Conservation (phyloP, 2,329 filamentous ascomycete species). For the Parasarocladium wereldwijsianum region DNA sequence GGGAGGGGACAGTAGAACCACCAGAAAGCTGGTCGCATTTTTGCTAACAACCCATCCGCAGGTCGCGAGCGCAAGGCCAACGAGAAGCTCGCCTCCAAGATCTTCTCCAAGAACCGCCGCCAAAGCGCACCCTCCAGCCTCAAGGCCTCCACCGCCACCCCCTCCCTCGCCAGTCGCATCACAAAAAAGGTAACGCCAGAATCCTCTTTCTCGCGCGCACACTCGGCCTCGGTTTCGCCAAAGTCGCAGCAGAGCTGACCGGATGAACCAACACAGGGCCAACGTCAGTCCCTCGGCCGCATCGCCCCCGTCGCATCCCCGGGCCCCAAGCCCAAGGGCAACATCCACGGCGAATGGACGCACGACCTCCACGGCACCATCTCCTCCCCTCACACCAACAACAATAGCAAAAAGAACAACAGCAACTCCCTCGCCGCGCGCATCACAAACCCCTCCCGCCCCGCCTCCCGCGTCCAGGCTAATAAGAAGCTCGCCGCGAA, state of each 20-base stretch:
- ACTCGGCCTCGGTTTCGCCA: too few species aligned
- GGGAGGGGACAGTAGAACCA: slow-evolving; percentile 6
- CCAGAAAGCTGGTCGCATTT: background rate
- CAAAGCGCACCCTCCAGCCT: slow-evolving; percentile 38
- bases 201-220: slow-evolving; percentile 1
- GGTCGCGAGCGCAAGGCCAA: slow-evolving; percentile 58
- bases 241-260: too few species aligned
- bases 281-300: slow-evolving; percentile 14
- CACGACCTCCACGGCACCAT: slow-evolving; percentile 49
- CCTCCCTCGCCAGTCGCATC: slow-evolving; percentile 55
- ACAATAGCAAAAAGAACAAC: too few species aligned
- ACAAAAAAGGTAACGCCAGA: slow-evolving; percentile 49
- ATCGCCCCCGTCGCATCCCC: slow-evolving; percentile 10
- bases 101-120: slow-evolving; percentile 48
- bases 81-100: slow-evolving; percentile 54
- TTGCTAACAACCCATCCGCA: slow-evolving; percentile 12
- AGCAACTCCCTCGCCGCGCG: slow-evolving; percentile 28
- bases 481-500: slow-evolving; percentile 14
- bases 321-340: slow-evolving; percentile 26
- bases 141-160: slow-evolving; percentile 24
- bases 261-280: slow-evolving; percentile 6
- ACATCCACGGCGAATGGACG: slow-evolving; percentile 55
- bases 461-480: slow-evolving; percentile 3
- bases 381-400: slow-evolving; percentile 14
- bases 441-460: slow-evolving; percentile 23